Base-by-base conservation (phyloP, 352 stramenopile genomes). In the Pythium rhizo-oryzae region DNA sequence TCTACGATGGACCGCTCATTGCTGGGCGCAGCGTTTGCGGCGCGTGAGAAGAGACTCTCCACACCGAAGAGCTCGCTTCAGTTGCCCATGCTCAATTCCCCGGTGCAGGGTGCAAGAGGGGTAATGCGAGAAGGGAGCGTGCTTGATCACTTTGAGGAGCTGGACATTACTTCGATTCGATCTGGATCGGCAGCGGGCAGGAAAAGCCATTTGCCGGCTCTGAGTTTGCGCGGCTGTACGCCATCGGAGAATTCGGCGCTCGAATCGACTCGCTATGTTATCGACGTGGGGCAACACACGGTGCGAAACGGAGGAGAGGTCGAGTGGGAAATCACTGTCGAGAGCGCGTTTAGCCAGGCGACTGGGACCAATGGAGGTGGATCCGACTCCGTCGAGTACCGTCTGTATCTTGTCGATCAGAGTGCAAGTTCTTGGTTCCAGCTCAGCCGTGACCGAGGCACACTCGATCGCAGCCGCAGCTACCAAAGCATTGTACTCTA, bases 291-390 rank as follows among this genome's bases (percentile, higher is more conserved):
- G 0, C 89, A 96, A 50, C 89, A 96, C 65, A 96, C 87, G 4
- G 84, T 96, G 56, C 86, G 89, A 49, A 94, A 93, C 41, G 89
- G 87, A 28, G 87, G 85, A 64, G 87, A 94, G 72, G 82, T 96
- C 21, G 89, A 96, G 63, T 96, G 89, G 89, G 89, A 96, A 53
- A 94, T 96, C 60, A 95, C 89, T 1, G 79, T 96, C 21, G 87
- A 96, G 69, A 89, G 84, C 51, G 63, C 89, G n/a, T 91, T 87
- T 59, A 87, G 71, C 46, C 62, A 76, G 33, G 35, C 33, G 23
- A 72, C 64, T 37, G 65, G 59, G 37, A 60, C 61, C 39, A 76
- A 85, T 16, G 51, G 55, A 47, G 54, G 54, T n/a, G 59, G 70
- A 13, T 69, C 81, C 39, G 83, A 94, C 43, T 75, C 80, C 5